Evolutionary conservation across 169 alveolate genomes (phyloP).

Genomic region (Plasmodium vivax): DNA sequence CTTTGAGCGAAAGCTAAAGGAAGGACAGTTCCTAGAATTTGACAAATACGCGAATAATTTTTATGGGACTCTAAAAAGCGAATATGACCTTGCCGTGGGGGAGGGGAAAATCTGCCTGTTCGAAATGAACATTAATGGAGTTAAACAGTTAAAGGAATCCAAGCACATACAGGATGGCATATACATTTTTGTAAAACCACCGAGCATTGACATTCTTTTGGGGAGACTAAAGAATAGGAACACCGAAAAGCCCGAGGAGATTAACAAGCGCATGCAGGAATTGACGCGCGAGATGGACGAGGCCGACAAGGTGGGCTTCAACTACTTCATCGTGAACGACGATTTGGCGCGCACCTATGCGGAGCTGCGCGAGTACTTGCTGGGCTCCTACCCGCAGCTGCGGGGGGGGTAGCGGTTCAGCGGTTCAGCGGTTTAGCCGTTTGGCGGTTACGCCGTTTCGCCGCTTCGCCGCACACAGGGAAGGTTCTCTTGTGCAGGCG

Average conservation of each 20-base stretch:
- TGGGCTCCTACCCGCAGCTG: slow-evolving; percentile 12
- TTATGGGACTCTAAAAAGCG: slow-evolving; percentile 89
- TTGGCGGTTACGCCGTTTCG: not conserved
- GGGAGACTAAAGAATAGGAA: slow-evolving; percentile 89
- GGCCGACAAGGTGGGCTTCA: slow-evolving; percentile 68
- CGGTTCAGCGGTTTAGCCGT: not conserved
- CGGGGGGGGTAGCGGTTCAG: not conserved
- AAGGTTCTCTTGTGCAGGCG: not conserved
- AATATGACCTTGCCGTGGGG: slow-evolving; percentile 80
- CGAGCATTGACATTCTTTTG: slow-evolving; percentile 80
- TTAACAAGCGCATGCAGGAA: slow-evolving; percentile 85
- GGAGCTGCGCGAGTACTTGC: slow-evolving; percentile 7
- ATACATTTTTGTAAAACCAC: slow-evolving; percentile 85
- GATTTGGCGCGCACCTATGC: slow-evolving; percentile 48
- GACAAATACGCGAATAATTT: slow-evolving; percentile 86
- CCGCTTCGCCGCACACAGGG: not conserved
- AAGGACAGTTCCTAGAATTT: slow-evolving; percentile 87
- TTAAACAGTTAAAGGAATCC: slow-evolving; percentile 77
- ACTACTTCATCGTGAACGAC: slow-evolving; percentile 69
- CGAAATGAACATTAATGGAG: slow-evolving; percentile 92
- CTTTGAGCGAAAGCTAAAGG: slow-evolving; percentile 83
- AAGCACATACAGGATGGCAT: slow-evolving; percentile 76
- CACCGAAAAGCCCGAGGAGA: slow-evolving; percentile 86
- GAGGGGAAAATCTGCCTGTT: slow-evolving; percentile 86
- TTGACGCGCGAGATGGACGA: slow-evolving; percentile 88